Conservation (phyloP, 163 green algal genomes). For the Scenedesmus sp. region DNA sequence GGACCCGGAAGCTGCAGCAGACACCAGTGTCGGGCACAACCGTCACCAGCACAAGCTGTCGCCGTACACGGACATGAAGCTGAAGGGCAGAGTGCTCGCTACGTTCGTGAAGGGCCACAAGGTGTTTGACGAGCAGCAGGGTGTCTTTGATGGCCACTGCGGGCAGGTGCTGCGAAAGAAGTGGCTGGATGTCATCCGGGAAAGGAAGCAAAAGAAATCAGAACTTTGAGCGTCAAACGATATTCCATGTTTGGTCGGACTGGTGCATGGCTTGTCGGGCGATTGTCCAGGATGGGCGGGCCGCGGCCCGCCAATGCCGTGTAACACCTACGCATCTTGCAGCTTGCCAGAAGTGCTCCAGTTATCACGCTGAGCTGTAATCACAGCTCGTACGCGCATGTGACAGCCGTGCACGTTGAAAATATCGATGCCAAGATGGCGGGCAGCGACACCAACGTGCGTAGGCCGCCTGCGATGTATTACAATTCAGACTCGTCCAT, state of each 20-base stretch:
- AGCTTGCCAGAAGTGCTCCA: not conserved
- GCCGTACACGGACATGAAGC: slow-evolving; percentile 72
- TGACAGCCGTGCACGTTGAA: not conserved
- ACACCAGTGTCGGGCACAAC: slow-evolving; percentile 71
- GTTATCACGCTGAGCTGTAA: not conserved
- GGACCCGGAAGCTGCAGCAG: slow-evolving; percentile 76
- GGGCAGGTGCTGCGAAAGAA: slow-evolving; percentile 35
- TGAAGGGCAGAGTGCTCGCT: slow-evolving; percentile 81
- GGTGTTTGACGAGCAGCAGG: slow-evolving; percentile 70
- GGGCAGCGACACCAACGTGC: slow-evolving; percentile 5
- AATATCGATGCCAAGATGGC: not conserved
- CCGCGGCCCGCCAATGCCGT: not conserved
- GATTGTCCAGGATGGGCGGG: not conserved
- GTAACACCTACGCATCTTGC: not conserved
- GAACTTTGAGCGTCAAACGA: not conserved
- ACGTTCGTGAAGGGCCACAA: slow-evolving; percentile 86
- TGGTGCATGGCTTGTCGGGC: not conserved
- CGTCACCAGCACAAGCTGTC: slow-evolving; percentile 78
- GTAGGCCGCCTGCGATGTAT: not conserved
- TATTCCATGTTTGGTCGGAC: not conserved
- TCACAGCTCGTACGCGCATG: not conserved
- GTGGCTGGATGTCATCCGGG: slow-evolving; percentile 33
- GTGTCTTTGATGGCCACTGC: slow-evolving; percentile 32
- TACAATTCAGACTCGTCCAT: not conserved
- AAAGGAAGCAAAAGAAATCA: not conserved